These are phyloP conservation scores for Rhizopus stolonifer DNA, from an alignment of 371 early-diverging fungal genomes.

Conservation along the genomic window DNA sequence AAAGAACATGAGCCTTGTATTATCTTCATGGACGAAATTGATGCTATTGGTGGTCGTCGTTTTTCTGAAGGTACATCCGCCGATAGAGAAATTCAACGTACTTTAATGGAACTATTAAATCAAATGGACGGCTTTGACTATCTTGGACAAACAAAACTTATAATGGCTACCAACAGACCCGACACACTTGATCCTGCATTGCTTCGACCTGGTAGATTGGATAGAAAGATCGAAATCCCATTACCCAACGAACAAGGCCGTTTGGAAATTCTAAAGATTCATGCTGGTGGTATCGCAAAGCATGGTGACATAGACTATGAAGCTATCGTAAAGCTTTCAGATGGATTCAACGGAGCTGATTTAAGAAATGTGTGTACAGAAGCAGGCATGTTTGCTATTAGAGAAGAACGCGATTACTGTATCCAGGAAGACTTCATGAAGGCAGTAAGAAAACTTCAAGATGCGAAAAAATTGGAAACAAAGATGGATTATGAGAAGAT, in stretches of 20 bases:
- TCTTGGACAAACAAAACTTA: conserved; percentile 97
- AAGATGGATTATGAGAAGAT: conserved; percentile 96
- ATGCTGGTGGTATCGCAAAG: conserved; percentile 91
- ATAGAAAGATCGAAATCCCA: conserved; percentile 99
- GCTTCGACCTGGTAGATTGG: conserved; percentile 96
- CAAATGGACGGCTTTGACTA: conserved; percentile 99
- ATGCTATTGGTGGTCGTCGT: conserved; percentile 99
- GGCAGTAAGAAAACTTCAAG: conserved; percentile 98
- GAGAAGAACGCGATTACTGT: conserved; percentile 98
- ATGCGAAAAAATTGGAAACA: conserved; percentile 98
- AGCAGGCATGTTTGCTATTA: conserved; percentile 99
- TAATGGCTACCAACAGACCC: conserved; percentile 99
- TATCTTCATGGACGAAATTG: conserved; percentile 99
- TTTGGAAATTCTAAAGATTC: conserved; percentile 98
- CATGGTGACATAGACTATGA: conserved; percentile 97
- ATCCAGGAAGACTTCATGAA: conserved; percentile 99
- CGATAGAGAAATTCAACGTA: conserved; percentile 99
- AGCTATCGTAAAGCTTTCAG: conserved; percentile 96
- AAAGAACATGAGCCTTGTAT: conserved; percentile 99
- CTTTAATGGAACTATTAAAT: conserved; percentile 99
- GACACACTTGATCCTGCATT: conserved; percentile 98
- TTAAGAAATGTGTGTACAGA: conserved; percentile 99
- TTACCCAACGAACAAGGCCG: conserved; percentile 87
- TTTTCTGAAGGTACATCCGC: conserved; percentile 99
- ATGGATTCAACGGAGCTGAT: conserved; percentile 99